Evolutionary conservation across 345 rosid species (phyloP), one percentile per base, ranked within the genome.

Genomic region (Lumnitzera littorea): DNA sequence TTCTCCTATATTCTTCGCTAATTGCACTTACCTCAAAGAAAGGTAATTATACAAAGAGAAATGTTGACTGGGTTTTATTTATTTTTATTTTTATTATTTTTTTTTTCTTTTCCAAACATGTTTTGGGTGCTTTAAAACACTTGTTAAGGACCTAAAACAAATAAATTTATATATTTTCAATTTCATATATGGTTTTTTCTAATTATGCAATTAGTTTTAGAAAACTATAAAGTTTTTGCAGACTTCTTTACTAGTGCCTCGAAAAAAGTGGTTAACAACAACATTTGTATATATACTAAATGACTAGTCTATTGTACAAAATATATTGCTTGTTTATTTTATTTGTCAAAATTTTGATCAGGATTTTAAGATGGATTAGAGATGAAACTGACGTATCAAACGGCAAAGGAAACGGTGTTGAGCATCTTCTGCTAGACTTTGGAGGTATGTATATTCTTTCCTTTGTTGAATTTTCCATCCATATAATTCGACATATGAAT

Each of bases 1-100:
- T 29, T 88, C 92, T 41, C 96, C 96, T 11, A 60, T 88, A 63
- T 88, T 80, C 67, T 88, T 80, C 63, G 88, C 92, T 24, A 88
- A 86, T 55, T 56, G 69, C 52, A 76, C 81, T 68, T 88, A 88
- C 49, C 43, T 86, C 2, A 74, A 85, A 16, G 92, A 88, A 57
- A 80, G 89, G 89, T 80, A n/a, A n/a, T 36, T 6, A 7, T 13
- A 51, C 14, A 3, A 11, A 51, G 15, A 3, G 13, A 1, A 50
- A 50, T 50, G 52, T 17, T 13, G n/a, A n/a, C n/a, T n/a, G n/a
- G n/a, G n/a, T n/a, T n/a, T n/a, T n/a, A n/a, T n/a, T n/a, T n/a
- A n/a, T n/a, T n/a, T n/a, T n/a, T n/a, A n/a, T n/a, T n/a, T n/a
- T n/a, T n/a, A n/a, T n/a, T n/a, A n/a, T n/a, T n/a, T n/a, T n/a